Base-by-base conservation (phyloP, 1,284 basidiomycete species). In the Flammula alnicola region DNA sequence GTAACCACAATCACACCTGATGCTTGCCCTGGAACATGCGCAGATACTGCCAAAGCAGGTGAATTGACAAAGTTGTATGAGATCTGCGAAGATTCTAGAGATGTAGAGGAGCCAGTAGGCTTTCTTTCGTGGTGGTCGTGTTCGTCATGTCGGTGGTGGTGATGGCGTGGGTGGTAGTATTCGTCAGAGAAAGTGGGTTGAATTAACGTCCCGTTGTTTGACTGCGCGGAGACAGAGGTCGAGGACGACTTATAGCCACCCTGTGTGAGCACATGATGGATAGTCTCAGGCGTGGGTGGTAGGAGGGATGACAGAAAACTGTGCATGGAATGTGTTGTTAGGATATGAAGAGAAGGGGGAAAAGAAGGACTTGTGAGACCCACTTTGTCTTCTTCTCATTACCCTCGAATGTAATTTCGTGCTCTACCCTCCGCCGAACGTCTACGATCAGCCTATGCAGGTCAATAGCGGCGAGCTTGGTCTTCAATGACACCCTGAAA, bases 281-380 rank as follows among this genome's bases (percentile, higher is more conserved):
- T 80, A 6, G 79, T 84, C 61, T 87, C 81, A 2, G 80, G 74
- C 0, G 86, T 88, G 29, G 82, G 78, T 2, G 91, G 90, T 4
- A 92, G 77, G 7, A 93, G 76, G 0, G 84, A 82, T 1, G 86
- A 81, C n/a, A 86, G 65, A 65, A 92, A 91, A 62, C 88, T 91
- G 40, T 4, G 36, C 4, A 6, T 7, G 20, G n/a, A 31, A 22
- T 9, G 35, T 79, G 9, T 81, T 70, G 17, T 79, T 68, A 0
- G 74, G 70, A 0, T 72, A 78, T 77, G 56, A 74, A 77, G 39
- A 31, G 29, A 33, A 19, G 48, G 14, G 39, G 20, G 9, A 12
- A 29, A 39, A 27, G 17, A 8, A 46, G 30, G 16, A 63, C 77
- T 31, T 62, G n/a, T n/a, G n/a, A n/a, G n/a, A n/a, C n/a, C n/a